phyloP scores from a whole-genome alignment of 2,329 filamentous ascomycete species.

The Rhynchosporium secalis region DNA sequence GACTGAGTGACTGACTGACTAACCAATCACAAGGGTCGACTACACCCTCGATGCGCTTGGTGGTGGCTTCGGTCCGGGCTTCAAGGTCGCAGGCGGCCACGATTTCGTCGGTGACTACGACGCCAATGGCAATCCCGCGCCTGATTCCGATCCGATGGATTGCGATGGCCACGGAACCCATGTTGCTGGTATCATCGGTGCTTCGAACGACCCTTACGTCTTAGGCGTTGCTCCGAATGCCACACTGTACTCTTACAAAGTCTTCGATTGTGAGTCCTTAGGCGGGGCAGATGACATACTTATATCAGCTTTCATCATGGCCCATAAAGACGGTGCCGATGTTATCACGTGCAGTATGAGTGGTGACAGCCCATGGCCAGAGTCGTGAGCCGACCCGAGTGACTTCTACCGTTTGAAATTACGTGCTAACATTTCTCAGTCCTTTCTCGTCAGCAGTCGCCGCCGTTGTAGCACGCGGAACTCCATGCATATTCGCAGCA shows the following conservation, averaged over 20 bases:
- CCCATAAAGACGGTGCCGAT: slow-evolving; percentile 20
- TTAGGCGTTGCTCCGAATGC: slow-evolving; percentile 16
- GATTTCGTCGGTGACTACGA: slow-evolving; percentile 12
- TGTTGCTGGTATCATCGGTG: slow-evolving; percentile 17
- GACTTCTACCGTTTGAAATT: neutral
- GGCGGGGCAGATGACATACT: slow-evolving; percentile 12
- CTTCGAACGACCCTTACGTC: slow-evolving; percentile 16
- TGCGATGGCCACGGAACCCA: slow-evolving; percentile 12
- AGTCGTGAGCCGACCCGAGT: neutral
- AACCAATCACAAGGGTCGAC: neutral
- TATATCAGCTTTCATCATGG: slow-evolving; percentile 20
- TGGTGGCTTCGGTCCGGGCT: slow-evolving; percentile 11
- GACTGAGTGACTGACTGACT: neutral
- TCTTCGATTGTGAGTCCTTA: slow-evolving; percentile 13
- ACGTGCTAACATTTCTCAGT: neutral
- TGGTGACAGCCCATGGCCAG: slow-evolving; percentile 14
- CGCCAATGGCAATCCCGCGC: slow-evolving; percentile 3
- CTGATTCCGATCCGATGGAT: slow-evolving; percentile 10
- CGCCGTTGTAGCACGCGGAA: slow-evolving; percentile 8
- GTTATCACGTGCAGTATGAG: slow-evolving; percentile 19
- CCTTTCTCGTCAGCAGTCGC: slow-evolving; percentile 9
- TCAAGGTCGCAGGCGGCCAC: slow-evolving; percentile 10
- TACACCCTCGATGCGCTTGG: slow-evolving; percentile 10
- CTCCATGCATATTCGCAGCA: slow-evolving; percentile 11
- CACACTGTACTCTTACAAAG: slow-evolving; percentile 18